phyloP scores from a whole-genome alignment of 1,284 basidiomycete species.

The Leccinum huronense region DNA sequence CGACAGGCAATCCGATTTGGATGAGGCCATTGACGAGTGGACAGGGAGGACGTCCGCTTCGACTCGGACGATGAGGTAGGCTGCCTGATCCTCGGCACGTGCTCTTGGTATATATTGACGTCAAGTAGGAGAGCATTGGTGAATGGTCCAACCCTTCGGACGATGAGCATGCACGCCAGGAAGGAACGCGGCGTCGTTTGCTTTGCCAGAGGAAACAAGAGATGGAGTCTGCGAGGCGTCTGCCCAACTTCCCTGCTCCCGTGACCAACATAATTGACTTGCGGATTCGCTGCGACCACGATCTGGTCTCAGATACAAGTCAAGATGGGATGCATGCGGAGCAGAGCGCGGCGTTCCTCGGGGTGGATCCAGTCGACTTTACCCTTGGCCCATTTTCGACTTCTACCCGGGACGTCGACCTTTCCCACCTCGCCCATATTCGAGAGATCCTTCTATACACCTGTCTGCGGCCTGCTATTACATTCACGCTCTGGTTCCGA shows the following conservation, averaged over 20 bases:
- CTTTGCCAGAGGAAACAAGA: conserved; percentile 48
- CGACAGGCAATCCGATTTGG: conserved; percentile 37
- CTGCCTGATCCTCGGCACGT: conserved; percentile 19
- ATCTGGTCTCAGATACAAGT: conserved; percentile 79
- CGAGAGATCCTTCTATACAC: conserved; percentile 59
- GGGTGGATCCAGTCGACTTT: conserved; percentile 38
- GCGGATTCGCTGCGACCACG: conserved; percentile 48
- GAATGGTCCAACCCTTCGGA: conserved; percentile 87
- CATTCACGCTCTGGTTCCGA: conserved; percentile 60
- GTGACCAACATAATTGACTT: conserved; percentile 49
- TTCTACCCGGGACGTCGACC: conserved; percentile 43
- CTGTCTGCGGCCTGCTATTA: conserved; percentile 56
- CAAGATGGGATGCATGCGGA: conserved; percentile 55
- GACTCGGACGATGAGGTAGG: conserved; percentile 62
- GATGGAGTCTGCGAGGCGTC: conserved; percentile 56
- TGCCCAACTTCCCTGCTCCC: conserved; percentile 76
- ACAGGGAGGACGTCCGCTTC: conserved; percentile 68
- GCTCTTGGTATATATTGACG: conserved; percentile 12
- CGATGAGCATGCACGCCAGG: conserved; percentile 72
- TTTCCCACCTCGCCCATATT: conserved; percentile 62
- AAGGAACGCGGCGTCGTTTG: conserved; percentile 59
- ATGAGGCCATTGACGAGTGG: conserved; percentile 70
- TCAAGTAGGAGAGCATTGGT: conserved; percentile 64
- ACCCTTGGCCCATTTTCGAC: conserved; percentile 36
- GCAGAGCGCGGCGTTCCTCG: conserved; percentile 44